Base-by-base conservation (phyloP, 2,329 filamentous ascomycete species). In the Aspergillus melleus region DNA sequence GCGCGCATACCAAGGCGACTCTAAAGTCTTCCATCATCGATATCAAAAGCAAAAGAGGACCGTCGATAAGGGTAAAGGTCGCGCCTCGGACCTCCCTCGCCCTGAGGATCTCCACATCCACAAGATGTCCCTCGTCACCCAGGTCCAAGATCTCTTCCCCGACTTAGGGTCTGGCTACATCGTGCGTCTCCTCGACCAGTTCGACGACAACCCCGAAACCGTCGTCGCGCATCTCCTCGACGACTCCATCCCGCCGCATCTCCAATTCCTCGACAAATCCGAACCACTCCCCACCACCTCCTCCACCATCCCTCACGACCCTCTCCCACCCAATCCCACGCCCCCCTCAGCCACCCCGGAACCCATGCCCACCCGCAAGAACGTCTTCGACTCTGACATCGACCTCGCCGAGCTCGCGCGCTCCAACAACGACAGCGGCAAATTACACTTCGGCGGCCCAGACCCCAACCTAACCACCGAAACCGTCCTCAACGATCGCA, bases 91-190 rank as follows among this genome's bases (percentile, higher is more conserved):
- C 12, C 64, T 60, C 19, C 57, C 67, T 6, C 69, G 70, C 2
- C 70, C 77, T 53, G 77, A 75, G 9, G 80, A 83, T 49, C 79
- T 93, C 36, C 91, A 95, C 69, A 79, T 94, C 22, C 92, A 96
- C 74, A 88, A 83, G 47, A 89, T 96, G 86, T 93, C 90, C 67
- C 86, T 94, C 52, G 87, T 98, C 54, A 90, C 90, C 0, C 91
- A 96, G 73, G 84, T 99, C n/a, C 92, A 96, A 71, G 94, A 99
- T 71, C 81, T 98, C 0, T 97, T 98, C 70, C 92, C 94, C 0
- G 87, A 96, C 63, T 80, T 98, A 10, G 92, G 93, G 5, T 88
- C 90, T 4, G 90, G 84, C 0, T 98, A 96, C 71, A 81, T 98
- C 16, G 83, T 90, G 19, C 89, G 85, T 67, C 82, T 96, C 10